These are phyloP conservation scores for Xylaria nigripes DNA, from an alignment of 495 filamentous ascomycete genomes.

Conservation along the genomic window DNA sequence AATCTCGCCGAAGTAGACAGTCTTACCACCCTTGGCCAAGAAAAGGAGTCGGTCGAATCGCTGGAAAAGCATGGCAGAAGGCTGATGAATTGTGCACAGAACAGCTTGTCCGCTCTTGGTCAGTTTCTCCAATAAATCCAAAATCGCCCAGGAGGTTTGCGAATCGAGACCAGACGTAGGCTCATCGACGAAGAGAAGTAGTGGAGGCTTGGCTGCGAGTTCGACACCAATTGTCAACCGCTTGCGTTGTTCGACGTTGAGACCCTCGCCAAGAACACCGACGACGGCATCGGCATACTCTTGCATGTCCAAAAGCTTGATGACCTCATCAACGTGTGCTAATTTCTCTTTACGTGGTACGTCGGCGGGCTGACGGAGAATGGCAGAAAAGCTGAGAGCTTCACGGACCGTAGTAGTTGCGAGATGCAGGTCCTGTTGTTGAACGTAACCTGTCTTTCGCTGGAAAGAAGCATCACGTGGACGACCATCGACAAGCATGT, in stretches of 20 bases:
- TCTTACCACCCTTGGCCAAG: conserved; percentile 68
- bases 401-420: conserved; percentile 80
- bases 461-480: conserved; percentile 75
- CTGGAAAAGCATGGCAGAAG: conserved; percentile 82
- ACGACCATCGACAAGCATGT: conserved; percentile 76
- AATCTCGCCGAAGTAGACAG: conserved; percentile 88
- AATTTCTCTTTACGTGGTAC: conserved; percentile 65
- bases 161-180: conserved; percentile 78
- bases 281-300: conserved; percentile 82
- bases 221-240: conserved; percentile 87
- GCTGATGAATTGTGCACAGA: conserved; percentile 91
- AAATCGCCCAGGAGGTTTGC: conserved; percentile 82
- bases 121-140: conserved; percentile 69
- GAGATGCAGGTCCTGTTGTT: conserved; percentile 91
- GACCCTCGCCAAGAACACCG: conserved; percentile 76
- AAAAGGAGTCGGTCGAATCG: conserved; percentile 86
- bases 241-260: conserved; percentile 91
- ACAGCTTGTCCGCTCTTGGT: conserved; percentile 79
- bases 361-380: conserved; percentile 72
- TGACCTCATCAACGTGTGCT: conserved; percentile 83
- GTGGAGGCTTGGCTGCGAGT: conserved; percentile 77
- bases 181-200: conserved; percentile 89
- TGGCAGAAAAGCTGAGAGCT: conserved; percentile 73
- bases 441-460: conserved; percentile 89
- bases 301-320: conserved; percentile 82